phyloP scores from a whole-genome alignment of 176 grass and related monocot species.

The Miscanthus lutarioriparius region DNA sequence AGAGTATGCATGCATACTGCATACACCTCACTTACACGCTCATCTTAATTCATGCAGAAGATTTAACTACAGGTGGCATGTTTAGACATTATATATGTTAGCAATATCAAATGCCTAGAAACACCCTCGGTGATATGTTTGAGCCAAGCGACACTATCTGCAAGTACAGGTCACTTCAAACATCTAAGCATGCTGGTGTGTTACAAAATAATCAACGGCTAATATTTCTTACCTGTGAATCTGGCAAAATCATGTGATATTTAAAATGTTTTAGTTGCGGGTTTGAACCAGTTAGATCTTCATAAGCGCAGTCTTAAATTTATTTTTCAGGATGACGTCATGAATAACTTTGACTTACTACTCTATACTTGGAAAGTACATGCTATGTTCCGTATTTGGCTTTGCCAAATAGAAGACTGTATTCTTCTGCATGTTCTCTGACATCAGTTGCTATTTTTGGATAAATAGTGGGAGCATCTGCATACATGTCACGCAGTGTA shows the following conservation, averaged over 20 bases:
- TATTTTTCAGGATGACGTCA: not conserved
- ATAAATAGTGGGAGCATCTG: not conserved
- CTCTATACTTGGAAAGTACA: not conserved
- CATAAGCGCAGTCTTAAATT: not conserved
- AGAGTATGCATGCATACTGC: not conserved
- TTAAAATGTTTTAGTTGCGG: not conserved
- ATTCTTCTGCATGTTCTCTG: slow-evolving; percentile 16
- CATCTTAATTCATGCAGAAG: not conserved
- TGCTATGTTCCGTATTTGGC: not conserved
- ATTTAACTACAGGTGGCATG: not conserved
- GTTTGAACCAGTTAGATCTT: not conserved
- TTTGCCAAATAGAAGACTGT: not conserved
- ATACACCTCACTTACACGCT: not conserved
- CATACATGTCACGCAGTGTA: not conserved
- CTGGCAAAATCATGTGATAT: not conserved
- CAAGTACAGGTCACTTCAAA: not conserved
- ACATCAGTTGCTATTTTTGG: not conserved
- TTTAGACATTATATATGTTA: not conserved
- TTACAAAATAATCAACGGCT: not conserved
- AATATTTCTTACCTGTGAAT: not conserved
- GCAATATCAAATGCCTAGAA: slow-evolving; percentile 3
- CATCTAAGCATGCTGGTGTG: not conserved
- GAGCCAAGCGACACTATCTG: not conserved
- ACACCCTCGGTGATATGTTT: not conserved
- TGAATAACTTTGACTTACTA: not conserved